Base-by-base conservation (phyloP, 768 basidiomycete species). In the Hypholoma fasciculare region DNA sequence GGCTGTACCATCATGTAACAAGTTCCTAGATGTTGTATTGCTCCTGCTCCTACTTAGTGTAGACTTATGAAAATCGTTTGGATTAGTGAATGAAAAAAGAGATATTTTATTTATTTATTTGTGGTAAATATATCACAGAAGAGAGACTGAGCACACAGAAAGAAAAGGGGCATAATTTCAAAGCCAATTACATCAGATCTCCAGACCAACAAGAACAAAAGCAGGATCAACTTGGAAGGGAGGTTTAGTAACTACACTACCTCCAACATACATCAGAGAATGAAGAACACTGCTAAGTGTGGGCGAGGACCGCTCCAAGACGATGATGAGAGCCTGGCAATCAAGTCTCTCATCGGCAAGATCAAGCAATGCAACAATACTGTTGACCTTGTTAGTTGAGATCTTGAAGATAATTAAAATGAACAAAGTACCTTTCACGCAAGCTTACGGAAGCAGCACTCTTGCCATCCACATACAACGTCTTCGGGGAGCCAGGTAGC, bases 211-310 rank as follows among this genome's bases (percentile, higher is more conserved):
- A 47, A 95, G 85, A 37, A 96, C 83, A 69, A 87, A 92, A 16
- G 87, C 84, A 27, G 88, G 81, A 67, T 92, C 84, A 57, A 88
- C 84, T 66, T 85, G 78, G 78, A 90, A 91, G 23, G 84, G 85
- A 54, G 90, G 89, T 68, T 85, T 88, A 54, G 92, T 90, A 52
- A 96, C 87, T 53, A 96, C 88, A 50, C 82, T 84, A 55, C 91
- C 94, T 61, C 93, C 93, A 52, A 95, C 90, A 73, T 96, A 96
- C 90, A 96, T 92, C 61, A 96, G 80, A 50, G 94, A 89, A 68
- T 96, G 94, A 38, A 96, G 77, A 56, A 94, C 77, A 66, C 86
- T 84, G 63, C 88, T 83, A 54, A 95, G 79, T 54, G 81, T 82
- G 16, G 85, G 82, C 42, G 86, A 89, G 0, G 86, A 79, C 64